Evolutionary conservation across 768 basidiomycete genomes (phyloP).

Genomic region (Leccinum fibrillosum): DNA sequence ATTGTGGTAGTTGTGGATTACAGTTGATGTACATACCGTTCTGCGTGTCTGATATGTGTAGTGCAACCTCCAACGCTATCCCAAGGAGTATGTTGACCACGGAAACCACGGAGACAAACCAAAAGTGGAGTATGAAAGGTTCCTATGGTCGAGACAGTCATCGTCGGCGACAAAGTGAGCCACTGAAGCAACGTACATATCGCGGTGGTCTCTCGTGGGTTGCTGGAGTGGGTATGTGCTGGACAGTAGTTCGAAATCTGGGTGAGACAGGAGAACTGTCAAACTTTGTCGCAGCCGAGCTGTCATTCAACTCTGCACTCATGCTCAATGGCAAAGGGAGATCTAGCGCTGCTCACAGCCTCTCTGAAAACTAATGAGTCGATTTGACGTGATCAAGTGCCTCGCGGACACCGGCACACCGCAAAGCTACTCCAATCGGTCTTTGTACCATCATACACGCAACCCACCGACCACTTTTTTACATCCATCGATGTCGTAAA

Average conservation of each 20-base stretch:
- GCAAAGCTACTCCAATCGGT: no score
- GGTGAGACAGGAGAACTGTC: constrained; percentile 23
- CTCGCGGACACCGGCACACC: no score
- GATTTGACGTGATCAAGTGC: no score
- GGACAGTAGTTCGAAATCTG: constrained; percentile 43
- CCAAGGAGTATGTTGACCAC: constrained; percentile 39
- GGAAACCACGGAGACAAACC: constrained; percentile 39
- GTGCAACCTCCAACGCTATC: constrained; percentile 9
- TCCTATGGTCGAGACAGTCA: constrained; percentile 17
- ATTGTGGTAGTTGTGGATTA: neutral
- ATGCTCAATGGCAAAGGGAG: constrained; percentile 6
- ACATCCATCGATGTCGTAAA: constrained; percentile 13
- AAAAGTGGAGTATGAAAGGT: constrained; percentile 33
- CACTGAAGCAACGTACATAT: constrained; percentile 36
- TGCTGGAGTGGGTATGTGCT: constrained; percentile 48
- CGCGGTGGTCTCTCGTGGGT: constrained; percentile 34
- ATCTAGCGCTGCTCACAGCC: neutral
- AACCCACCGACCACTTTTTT: neutral
- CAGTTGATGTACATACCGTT: constrained; percentile 12
- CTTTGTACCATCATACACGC: no score
- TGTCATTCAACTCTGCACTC: neutral
- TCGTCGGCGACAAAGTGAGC: neutral
- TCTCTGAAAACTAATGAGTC: neutral
- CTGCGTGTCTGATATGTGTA: constrained; percentile 15
- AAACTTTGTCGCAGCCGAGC: neutral